These are phyloP conservation scores for Penicillium goetzii DNA, from an alignment of 495 filamentous ascomycete species.

Conservation along the genomic window DNA sequence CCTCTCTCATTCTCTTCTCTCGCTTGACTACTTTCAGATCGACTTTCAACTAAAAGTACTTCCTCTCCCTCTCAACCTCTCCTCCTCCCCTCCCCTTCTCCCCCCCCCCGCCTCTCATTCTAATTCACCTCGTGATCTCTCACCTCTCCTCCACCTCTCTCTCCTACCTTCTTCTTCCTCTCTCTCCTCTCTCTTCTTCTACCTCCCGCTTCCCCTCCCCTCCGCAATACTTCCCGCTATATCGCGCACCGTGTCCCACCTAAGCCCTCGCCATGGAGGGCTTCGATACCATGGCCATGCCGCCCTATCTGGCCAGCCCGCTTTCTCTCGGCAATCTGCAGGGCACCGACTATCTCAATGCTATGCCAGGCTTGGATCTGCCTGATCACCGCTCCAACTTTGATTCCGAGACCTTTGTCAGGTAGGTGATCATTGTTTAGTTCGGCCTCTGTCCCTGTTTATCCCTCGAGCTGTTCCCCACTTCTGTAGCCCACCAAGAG, in stretches of 20 bases:
- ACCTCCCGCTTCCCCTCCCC: constrained; percentile 15
- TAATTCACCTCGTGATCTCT: neutral
- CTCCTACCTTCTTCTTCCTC: constrained; percentile 28
- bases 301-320: constrained; percentile 58
- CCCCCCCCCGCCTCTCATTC: neutral
- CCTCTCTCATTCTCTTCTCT: constrained; percentile 6
- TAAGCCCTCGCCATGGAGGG: constrained; percentile 58
- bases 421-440: constrained; percentile 42
- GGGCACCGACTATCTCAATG: constrained; percentile 55
- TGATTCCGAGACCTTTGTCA: constrained; percentile 62
- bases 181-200: constrained; percentile 14
- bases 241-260: constrained; percentile 12
- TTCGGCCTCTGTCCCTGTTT: neutral
- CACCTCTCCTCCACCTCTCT: constrained; percentile 3
- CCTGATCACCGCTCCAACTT: constrained; percentile 61
- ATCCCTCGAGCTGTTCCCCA: neutral
- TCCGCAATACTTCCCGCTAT: constrained; percentile 1
- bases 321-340: constrained; percentile 57
- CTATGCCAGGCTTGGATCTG: constrained; percentile 57
- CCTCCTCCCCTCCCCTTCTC: neutral
- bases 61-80: neutral
- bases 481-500: neutral
- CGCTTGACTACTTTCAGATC: neutral
- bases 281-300: constrained; percentile 68
- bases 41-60: neutral